phyloP scores from a whole-genome alignment of 2,329 filamentous ascomycete genomes.

The Polytolypa hystricis region DNA sequence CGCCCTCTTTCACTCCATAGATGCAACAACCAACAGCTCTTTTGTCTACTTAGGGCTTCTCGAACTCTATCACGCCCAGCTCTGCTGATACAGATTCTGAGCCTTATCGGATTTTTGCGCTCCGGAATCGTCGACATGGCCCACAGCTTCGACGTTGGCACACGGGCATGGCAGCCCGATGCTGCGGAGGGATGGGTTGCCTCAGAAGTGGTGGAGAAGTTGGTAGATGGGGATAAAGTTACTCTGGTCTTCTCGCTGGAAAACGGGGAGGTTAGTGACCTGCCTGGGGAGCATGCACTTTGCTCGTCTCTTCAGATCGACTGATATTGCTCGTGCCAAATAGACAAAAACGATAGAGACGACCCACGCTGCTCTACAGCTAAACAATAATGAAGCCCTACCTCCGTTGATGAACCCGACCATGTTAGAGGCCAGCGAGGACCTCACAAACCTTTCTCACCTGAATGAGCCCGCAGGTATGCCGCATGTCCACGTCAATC shows the following conservation, averaged over 20 bases:
- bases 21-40: too few relatives aligned
- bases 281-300: too few relatives aligned
- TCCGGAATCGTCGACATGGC: slow-evolving; percentile 51
- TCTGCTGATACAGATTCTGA: slow-evolving; percentile 1
- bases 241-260: slow-evolving; percentile 78
- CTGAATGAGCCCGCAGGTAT: slow-evolving; percentile 94
- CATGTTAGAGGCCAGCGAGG: slow-evolving; percentile 96
- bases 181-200: slow-evolving; percentile 92
- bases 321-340: too few relatives aligned
- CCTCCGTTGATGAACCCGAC: slow-evolving; percentile 96
- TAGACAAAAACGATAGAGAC: slow-evolving; percentile 73
- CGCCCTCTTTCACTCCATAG: neutral
- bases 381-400: slow-evolving; percentile 63
- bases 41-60: neutral
- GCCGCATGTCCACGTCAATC: slow-evolving; percentile 15
- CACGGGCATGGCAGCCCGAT: slow-evolving; percentile 97
- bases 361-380: slow-evolving; percentile 62
- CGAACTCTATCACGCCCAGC: slow-evolving; percentile 8
- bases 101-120: neutral
- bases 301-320: too few relatives aligned
- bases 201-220: slow-evolving; percentile 84
- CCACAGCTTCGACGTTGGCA: slow-evolving; percentile 91
- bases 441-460: slow-evolving; percentile 93
- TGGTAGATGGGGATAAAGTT: slow-evolving; percentile 72
- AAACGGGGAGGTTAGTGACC: slow-evolving; percentile 68